Evolutionary conservation across 2,329 filamentous ascomycete species (phyloP).

Genomic region (Cordyceps farinosa): DNA sequence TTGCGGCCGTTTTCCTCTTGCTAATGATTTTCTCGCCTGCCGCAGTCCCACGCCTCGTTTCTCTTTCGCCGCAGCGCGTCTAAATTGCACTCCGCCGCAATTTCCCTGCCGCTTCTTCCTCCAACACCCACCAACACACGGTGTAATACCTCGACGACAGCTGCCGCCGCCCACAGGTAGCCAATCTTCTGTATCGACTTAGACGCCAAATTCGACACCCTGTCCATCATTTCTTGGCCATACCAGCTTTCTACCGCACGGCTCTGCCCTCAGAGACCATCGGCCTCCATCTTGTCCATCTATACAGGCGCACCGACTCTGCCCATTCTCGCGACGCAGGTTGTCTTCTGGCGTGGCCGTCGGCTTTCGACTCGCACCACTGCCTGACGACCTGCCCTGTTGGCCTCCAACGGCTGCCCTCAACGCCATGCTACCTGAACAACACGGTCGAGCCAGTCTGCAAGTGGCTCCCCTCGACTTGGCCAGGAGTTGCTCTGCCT

Average conservation of each 20-base stretch:
- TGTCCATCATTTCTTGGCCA: background rate
- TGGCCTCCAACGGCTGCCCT: background rate
- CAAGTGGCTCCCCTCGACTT: slow-evolving; percentile 59
- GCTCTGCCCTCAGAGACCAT: background rate
- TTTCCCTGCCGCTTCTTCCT: background rate
- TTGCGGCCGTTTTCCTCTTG: background rate
- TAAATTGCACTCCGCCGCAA: slow-evolving; percentile 15
- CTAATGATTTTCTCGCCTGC: background rate
- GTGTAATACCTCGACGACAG: slow-evolving; percentile 9
- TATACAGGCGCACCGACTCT: background rate
- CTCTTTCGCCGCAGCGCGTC: slow-evolving; percentile 1
- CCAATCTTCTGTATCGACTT: background rate
- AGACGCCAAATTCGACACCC: background rate
- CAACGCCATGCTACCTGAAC: slow-evolving; percentile 26
- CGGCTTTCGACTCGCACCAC: slow-evolving; percentile 16
- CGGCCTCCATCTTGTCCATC: background rate
- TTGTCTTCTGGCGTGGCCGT: slow-evolving; percentile 18
- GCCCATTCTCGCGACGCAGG: background rate
- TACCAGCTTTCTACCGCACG: background rate
- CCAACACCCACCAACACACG: background rate
- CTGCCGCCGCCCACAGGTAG: background rate
- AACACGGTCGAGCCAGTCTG: slow-evolving; percentile 53
- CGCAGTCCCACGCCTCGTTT: slow-evolving; percentile 2
- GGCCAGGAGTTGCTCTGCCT: slow-evolving; percentile 38
- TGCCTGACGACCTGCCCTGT: slow-evolving; percentile 16